Evolutionary conservation across 768 basidiomycete genomes (phyloP).

Genomic region (Pholiota conissans): DNA sequence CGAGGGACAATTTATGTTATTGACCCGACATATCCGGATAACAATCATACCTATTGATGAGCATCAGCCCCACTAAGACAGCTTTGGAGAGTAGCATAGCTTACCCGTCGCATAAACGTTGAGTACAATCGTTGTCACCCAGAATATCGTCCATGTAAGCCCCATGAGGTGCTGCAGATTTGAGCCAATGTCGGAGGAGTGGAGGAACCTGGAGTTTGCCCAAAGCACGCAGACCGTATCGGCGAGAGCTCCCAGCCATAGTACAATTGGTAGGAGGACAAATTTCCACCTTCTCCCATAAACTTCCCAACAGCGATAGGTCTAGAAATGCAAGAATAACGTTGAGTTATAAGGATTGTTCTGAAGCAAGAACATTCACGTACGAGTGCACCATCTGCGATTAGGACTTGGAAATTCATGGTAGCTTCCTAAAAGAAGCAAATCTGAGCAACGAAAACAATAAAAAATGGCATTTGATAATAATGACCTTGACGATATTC

Average conservation of each 20-base stretch:
- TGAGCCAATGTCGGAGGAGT: no score
- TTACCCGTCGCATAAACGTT: conserved; percentile 22
- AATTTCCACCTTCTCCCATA: background rate
- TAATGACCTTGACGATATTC: background rate
- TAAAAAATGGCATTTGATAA: no score
- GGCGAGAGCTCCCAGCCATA: background rate
- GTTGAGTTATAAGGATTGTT: background rate
- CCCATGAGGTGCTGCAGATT: background rate
- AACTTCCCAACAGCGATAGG: background rate
- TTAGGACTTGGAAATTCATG: background rate
- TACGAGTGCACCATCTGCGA: background rate
- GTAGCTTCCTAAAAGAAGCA: background rate
- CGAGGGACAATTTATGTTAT: conserved; percentile 4
- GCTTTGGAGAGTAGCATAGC: background rate
- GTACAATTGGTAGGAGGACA: background rate
- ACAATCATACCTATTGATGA: conserved; percentile 12
- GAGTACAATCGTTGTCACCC: conserved; percentile 16
- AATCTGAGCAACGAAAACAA: no score
- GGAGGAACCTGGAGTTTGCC: background rate
- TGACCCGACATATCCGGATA: conserved; percentile 9
- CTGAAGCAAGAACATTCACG: background rate
- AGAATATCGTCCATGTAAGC: conserved; percentile 9
- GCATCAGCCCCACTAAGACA: background rate
- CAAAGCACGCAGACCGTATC: background rate
- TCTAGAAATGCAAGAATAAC: background rate